These are phyloP conservation scores for Ustilago vetiveriae DNA, from an alignment of 1,284 basidiomycete genomes.

Conservation along the genomic window DNA sequence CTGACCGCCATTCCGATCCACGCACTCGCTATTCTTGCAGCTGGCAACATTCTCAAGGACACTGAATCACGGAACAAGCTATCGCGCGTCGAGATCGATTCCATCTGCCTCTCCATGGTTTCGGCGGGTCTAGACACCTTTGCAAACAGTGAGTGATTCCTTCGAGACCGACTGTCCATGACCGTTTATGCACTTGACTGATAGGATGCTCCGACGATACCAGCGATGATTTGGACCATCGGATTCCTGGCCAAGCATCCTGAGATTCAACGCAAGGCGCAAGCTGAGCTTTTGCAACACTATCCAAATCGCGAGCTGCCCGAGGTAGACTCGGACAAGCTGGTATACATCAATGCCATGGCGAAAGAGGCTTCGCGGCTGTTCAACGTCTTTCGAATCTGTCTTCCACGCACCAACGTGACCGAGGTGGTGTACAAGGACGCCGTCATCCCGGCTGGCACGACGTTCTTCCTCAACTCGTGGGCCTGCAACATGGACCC, in stretches of 20 bases:
- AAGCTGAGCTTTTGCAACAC: not conserved
- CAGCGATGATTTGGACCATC: slow-evolving; percentile 2
- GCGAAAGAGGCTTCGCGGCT: not conserved
- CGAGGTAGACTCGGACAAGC: not conserved
- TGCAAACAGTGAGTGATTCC: not conserved
- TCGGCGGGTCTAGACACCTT: slow-evolving; percentile 1
- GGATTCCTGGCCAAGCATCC: slow-evolving; percentile 1
- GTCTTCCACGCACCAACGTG: not conserved
- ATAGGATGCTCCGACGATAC: no score
- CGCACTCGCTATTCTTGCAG: not conserved
- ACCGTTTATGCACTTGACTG: no score
- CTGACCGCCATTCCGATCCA: not conserved
- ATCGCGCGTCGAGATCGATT: not conserved
- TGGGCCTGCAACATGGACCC: slow-evolving; percentile 1
- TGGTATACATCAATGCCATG: not conserved
- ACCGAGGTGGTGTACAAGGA: not conserved
- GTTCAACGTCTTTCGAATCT: slow-evolving; percentile 1
- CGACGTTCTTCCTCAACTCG: slow-evolving; percentile 1
- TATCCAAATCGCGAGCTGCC: not conserved
- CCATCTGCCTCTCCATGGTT: slow-evolving; percentile 4
- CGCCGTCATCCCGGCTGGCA: not conserved
- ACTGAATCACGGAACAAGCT: slow-evolving; percentile 1
- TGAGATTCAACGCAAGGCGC: not conserved
- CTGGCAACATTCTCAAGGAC: slow-evolving; percentile 2
- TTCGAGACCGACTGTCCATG: not conserved